Base-by-base conservation (phyloP, 2,329 filamentous ascomycete species). In the Microcyclospora pomicola region DNA sequence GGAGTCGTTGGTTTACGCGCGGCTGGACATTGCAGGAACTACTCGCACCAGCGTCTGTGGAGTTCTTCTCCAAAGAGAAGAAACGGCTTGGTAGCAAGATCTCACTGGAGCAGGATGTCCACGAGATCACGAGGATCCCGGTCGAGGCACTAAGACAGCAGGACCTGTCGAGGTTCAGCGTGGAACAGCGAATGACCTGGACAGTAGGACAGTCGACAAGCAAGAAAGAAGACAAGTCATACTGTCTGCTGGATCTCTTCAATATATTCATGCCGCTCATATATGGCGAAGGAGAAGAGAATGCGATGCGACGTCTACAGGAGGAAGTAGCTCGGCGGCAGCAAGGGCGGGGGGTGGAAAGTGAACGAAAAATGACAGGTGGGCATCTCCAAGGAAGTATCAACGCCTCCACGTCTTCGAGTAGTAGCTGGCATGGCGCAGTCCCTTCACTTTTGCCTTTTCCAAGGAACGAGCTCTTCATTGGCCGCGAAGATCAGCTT, bases 261-360 rank as follows among this genome's bases (percentile, higher is more conserved):
- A 40, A 30, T 6, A 29, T 44, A 27, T 39, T 36, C 24, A 44
- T 44, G 40, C 39, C 42, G 7, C 5, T 44, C 11, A 9, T 42
- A 5, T 42, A 44, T 27, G 42, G 42, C 2, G 42, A 44, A 24
- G 42, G 41, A 4, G 51, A 51, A 16, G 37, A 38, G 2, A 43
- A 40, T 9, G 51, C 51, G 9, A 47, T 46, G n/a, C 33, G 14
- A 69, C 62, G 34, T 73, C 36, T 44, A 16, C 12, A 9, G 10
- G 29, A 38, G 11, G 42, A 43, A 33, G 16, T 34, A 28, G 27
- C n/a, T 14, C 19, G 7, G 19, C 19, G 19, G 19, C 19, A 24
- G 19, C 19, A 24, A 24, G 19, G 19, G 19, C 19, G 19, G 19
- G 19, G 19, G 7, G 7, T 7, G 7, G 7, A 24, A 7, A 4